A percentile compares a stretch with the other conserved stretches of the same genome.
These are phyloP conservation scores for Penicillium fuscoglaucum DNA, from an alignment of 2,329 filamentous ascomycete genomes.

Conservation along the genomic window DNA sequence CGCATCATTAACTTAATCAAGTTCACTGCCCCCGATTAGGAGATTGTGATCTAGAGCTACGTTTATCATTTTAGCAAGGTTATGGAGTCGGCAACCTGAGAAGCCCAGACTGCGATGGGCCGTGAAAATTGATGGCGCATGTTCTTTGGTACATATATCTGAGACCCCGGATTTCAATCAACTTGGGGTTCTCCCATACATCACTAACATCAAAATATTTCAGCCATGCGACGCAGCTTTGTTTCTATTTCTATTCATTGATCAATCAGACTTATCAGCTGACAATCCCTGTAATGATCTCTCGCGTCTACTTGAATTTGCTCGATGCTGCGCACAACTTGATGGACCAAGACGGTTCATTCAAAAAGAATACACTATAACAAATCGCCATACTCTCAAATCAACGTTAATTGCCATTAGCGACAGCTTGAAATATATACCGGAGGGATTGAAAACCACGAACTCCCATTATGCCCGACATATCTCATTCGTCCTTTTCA, in stretches of 20 bases:
- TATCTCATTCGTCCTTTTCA: neutral
- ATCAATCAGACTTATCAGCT: neutral
- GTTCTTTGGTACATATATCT: neutral
- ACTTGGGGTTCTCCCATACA: neutral
- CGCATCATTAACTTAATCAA: neutral
- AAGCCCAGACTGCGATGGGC: neutral
- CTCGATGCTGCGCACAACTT: neutral
- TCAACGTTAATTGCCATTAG: too few species aligned
- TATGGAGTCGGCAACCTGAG: neutral
- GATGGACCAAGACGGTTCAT: neutral
- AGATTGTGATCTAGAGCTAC: neutral
- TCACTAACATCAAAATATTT: neutral
- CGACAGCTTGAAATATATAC: neutral
- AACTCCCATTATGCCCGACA: neutral
- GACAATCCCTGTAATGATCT: too few species aligned
- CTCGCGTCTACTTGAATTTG: neutral
- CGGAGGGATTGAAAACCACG: neutral
- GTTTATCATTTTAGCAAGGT: neutral
- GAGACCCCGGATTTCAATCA: neutral
- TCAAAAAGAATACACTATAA: neutral
- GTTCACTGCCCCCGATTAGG: neutral
- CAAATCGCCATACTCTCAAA: neutral
- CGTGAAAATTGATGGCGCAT: neutral
- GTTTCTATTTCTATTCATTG: neutral
- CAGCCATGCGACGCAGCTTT: neutral